These are phyloP conservation scores for Wickerhamomyces ciferrii DNA, from an alignment of 805 yeast species.

Conservation along the genomic window DNA sequence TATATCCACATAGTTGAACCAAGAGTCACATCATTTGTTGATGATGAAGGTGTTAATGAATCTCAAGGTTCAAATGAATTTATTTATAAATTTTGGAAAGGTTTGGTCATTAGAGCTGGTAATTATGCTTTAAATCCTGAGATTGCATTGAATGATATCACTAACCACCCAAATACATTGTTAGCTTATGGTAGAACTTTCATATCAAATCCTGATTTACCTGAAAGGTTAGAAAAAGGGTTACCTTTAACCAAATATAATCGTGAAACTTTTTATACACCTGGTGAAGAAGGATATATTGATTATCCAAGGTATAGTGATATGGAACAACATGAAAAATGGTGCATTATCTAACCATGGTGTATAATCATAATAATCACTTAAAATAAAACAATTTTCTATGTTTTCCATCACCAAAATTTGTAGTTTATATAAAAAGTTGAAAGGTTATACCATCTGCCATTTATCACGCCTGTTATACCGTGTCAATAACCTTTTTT, in stretches of 20 bases:
- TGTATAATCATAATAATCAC: too few relatives aligned
- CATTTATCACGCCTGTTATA: too few relatives aligned
- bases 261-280: constrained; percentile 27
- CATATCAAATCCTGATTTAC: constrained; percentile 39
- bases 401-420: too few relatives aligned
- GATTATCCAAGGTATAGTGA: too few relatives aligned
- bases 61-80: constrained; percentile 6
- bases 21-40: constrained; percentile 22
- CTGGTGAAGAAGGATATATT: constrained; percentile 1
- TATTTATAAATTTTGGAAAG: constrained; percentile 12
- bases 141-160: not conserved
- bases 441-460: too few relatives aligned
- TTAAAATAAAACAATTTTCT: too few relatives aligned
- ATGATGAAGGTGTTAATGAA: not conserved
- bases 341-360: too few relatives aligned
- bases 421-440: too few relatives aligned
- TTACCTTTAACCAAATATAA: constrained; percentile 24
- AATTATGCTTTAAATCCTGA: constrained; percentile 17
- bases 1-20: constrained; percentile 41
- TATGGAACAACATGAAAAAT: too few relatives aligned
- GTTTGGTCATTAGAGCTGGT: constrained; percentile 28
- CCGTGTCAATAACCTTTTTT: too few relatives aligned
- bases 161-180: constrained; percentile 20
- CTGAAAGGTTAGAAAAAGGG: constrained; percentile 31
- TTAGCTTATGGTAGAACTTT: constrained; percentile 31